Evolutionary conservation across 1,284 basidiomycete genomes (phyloP), one percentile per base, ranked within the genome.

Genomic region (Entoloma clypeatum): DNA sequence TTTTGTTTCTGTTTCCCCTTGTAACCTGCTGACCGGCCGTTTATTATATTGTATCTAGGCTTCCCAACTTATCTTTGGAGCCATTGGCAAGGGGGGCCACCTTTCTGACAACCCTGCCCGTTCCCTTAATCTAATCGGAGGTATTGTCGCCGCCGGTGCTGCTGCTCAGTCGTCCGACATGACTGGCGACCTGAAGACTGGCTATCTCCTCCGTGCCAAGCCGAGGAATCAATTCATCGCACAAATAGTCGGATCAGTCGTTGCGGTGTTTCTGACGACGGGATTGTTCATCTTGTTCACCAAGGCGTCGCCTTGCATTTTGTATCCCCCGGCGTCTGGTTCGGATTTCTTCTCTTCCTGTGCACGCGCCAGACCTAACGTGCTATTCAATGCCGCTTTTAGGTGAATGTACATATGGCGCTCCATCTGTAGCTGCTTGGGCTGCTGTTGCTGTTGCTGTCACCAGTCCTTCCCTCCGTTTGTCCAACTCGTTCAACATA

Each of bases 121-220:
- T 48, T 69, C 68, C 21, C 65, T 81, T 57, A 83, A 83, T 59
- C 60, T 81, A 52, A 62, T 74, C 14, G 77, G 75, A 34, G 81
- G 80, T 59, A 70, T 74, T 34, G 63, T 82, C 51, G 71, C 79
- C 16, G 77, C 70, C 31, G 78, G 75, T 27, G 71, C 77, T 34
- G 77, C 80, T 16, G 73, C 70, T 17, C 78, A 82, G 57, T 68
- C 78, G 16, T 63, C 73, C 36, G 83, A 86, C 58, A 85, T 86
- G 82, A 78, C 79, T 46, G 76, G 81, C 44, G 84, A 86, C 53
- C 62, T 86, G 51, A 84, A 85, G 66, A 82, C 84, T 7, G 79
- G 79, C 43, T 82, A 83, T 59, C 70, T 86, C 42, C 69, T 85
- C 9, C 68, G 81, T 31, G 78, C 81, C 21, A 80, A 77, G 52